Base-by-base conservation (phyloP, 306 rosid species). In the Oemleria cerasiformis region DNA sequence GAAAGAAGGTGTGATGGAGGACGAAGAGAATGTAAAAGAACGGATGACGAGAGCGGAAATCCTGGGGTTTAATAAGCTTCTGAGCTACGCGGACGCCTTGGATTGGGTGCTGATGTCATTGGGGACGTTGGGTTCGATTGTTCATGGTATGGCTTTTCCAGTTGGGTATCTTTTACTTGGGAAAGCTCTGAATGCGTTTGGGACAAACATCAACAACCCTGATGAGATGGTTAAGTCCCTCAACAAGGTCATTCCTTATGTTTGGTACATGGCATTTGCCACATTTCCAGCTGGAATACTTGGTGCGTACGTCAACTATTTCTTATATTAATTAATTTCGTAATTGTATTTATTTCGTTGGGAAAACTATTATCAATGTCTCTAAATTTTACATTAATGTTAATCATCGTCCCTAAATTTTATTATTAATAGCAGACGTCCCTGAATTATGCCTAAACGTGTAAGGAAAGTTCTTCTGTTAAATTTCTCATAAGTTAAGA, bases 251-350 rank as follows among this genome's bases (percentile, higher is more conserved):
- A 71, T 92, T 83, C 98, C 98, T 34, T 90, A 57, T 55, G 98
- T 92, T 75, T 92, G 98, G 98, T 92, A 92, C 80, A 92, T 90
- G 98, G 96, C 98, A 67, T 41, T 92, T 4, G 95, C 98, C 77
- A 92, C 96, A 25, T 88, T 92, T 57, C 98, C 98, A 43, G 98
- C 98, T 25, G 98, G 98, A 49, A 54, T 90, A 55, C 89, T 92
- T 40, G 98, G 98, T 92, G 82, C 7, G 14, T 30, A 30, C 13
- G 36, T 30, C 36, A 30, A 30, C 36, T 30, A 30, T 30, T 30
- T 30, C 36, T 3, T 30, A 30, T 30, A 30, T 30, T 30, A 30
- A 30, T 30, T 30, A 30, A 30, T 30, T 30, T 30, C 36, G 36
- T 30, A 30, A 30, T 30, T 30, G 36, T 30, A 30, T 30, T 30